Conservation (phyloP, 306 rosid species). For the Quercus suber region DNA sequence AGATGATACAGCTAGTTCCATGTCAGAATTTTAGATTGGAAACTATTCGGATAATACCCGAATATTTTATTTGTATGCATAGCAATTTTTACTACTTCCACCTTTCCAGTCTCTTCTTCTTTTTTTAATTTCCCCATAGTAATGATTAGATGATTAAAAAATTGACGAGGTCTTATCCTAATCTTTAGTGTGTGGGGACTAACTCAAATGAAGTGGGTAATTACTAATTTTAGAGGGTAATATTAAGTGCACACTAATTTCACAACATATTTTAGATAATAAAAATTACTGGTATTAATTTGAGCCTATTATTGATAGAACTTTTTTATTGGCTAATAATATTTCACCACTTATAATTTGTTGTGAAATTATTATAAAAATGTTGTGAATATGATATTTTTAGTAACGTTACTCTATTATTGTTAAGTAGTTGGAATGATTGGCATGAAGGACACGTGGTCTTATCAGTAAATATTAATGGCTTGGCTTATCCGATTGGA, state of each 20-base stretch:
- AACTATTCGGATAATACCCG: conserved; percentile 4
- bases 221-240: too few relatives aligned
- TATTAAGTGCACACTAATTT: too few relatives aligned
- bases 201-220: neutral
- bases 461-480: neutral
- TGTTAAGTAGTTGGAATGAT: neutral
- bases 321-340: fast-evolving
- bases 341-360: too few relatives aligned
- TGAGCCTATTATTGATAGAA: too few relatives aligned
- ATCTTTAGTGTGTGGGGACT: conserved; percentile 5
- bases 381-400: too few relatives aligned
- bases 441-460: neutral
- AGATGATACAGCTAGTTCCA: conserved; percentile 22
- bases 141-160: neutral
- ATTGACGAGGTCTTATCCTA: conserved; percentile 1
- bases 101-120: too few relatives aligned
- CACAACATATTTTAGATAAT: too few relatives aligned
- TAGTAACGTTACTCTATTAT: fast-evolving
- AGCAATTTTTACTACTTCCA: neutral
- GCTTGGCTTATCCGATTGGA: neutral
- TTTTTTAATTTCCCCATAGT: neutral
- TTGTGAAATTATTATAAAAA: too few relatives aligned
- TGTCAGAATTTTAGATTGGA: neutral
- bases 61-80: neutral
- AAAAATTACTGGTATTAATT: too few relatives aligned